These are phyloP conservation scores for Trichoderma parareesei DNA, from an alignment of 495 filamentous ascomycete genomes.

Conservation along the genomic window DNA sequence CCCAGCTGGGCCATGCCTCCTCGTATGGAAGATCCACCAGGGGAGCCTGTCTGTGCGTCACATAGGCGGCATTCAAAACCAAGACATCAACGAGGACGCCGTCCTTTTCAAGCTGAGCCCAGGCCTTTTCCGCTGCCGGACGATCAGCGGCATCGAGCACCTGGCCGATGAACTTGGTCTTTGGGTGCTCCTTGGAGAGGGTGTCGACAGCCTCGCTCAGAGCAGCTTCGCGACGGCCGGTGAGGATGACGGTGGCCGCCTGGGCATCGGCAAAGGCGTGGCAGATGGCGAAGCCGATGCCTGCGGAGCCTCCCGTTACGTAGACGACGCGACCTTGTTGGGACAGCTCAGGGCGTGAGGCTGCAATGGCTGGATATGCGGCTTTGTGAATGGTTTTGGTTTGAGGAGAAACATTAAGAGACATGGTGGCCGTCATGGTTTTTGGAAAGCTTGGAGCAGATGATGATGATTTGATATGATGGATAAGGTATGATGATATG, in stretches of 20 bases:
- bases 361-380: conserved; percentile 36
- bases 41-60: conserved; percentile 3
- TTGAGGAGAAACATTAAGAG: not conserved
- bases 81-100: conserved; percentile 32
- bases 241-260: conserved; percentile 26
- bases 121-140: conserved; percentile 23
- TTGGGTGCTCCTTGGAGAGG: conserved; percentile 14
- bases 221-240: conserved; percentile 20
- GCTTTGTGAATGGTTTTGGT: conserved; percentile 23
- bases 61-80: conserved; percentile 28
- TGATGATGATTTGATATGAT: not conserved
- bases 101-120: conserved; percentile 22
- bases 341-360: conserved; percentile 31
- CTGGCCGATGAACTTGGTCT: conserved; percentile 18
- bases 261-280: conserved; percentile 27
- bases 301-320: conserved; percentile 35
- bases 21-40: conserved; percentile 21
- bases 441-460: not conserved
- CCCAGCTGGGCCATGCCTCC: conserved; percentile 23
- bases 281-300: conserved; percentile 32
- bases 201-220: conserved; percentile 13
- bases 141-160: conserved; percentile 22
- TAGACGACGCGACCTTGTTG: conserved; percentile 37
- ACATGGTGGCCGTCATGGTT: not conserved
- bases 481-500: not conserved